Evolutionary conservation across 2,329 filamentous ascomycete genomes (phyloP).

Genomic region (Colletotrichum cuscutae): DNA sequence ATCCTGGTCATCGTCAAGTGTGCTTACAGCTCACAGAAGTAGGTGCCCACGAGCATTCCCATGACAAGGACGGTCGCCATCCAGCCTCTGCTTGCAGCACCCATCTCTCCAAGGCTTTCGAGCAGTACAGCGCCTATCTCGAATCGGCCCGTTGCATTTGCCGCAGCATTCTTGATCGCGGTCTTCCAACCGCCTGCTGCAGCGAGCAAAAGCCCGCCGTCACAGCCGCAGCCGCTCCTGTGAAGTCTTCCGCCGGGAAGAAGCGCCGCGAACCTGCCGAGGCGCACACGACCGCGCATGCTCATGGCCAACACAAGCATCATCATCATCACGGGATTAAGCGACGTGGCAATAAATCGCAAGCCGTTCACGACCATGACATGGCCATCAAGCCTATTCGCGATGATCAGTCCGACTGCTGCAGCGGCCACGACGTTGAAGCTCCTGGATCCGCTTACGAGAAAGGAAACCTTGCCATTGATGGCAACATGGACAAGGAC

Average conservation of each 20-base stretch:
- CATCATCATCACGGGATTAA: conserved; percentile 37
- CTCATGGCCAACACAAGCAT: conserved; percentile 35
- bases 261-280: neutral
- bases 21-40: neutral
- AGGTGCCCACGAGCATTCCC: conserved; percentile 40
- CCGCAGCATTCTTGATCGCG: conserved; percentile 44
- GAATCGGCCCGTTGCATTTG: conserved; percentile 50
- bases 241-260: neutral
- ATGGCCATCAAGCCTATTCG: conserved; percentile 11
- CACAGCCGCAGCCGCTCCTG: conserved; percentile 8
- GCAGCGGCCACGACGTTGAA: conserved; percentile 15
- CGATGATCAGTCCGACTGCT: conserved; percentile 22
- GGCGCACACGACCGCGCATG: conserved; percentile 25
- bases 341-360: conserved; percentile 36
- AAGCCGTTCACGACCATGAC: conserved; percentile 15
- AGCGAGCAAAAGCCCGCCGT: conserved; percentile 14
- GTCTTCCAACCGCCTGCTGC: conserved; percentile 43
- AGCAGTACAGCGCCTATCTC: conserved; percentile 48
- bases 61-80: conserved; percentile 42
- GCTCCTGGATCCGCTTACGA: neutral
- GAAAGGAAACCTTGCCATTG: neutral
- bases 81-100: conserved; percentile 42
- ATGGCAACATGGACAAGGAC: conserved; percentile 30
- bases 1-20: neutral
- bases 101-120: conserved; percentile 46